Base-by-base conservation (phyloP, 495 filamentous ascomycete genomes). In the Saxophila tyrrhenica region DNA sequence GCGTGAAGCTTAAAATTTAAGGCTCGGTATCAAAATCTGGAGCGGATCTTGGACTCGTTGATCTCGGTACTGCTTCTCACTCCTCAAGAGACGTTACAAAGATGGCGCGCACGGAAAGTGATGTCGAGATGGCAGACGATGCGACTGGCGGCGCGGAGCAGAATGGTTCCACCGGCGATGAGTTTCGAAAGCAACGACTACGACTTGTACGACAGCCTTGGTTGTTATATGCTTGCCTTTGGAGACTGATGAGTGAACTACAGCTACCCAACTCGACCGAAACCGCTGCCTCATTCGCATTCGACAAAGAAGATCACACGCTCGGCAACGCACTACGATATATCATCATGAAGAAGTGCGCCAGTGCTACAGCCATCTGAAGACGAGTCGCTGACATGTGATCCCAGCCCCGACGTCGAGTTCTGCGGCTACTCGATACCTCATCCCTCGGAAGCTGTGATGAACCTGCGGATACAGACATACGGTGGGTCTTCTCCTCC, bases 381-480 rank as follows among this genome's bases (percentile, higher is more conserved):
- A 25, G 3, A n/a, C n/a, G n/a, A n/a, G n/a, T n/a, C n/a, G 20
- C 45, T 48, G 25, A 59, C 44, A 21, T 13, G 29, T 38, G n/a
- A 54, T 54, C 39, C 54, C 54, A 94, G 91, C 67, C 92, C 92
- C 32, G 79, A 87, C 42, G 92, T 98, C 32, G 92, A 98, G 64
- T 92, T 98, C 71, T 97, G 94, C 72, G 92, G 90, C 42, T 97
- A 98, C 66, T 89, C 92, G 2, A 97, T 98, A 51, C 92, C 92
- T 9, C 92, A 98, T 73, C 92, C 94, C 32, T 94, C 90, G 17
- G 92, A 98, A 65, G 70, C 81, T 13, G 90, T 94, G 70, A 95
- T 98, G 92, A 94, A 96, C 65, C 70, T 98, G 25, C 80, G 92
- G 52, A 96, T 98, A 58, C 92, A 98, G 70, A 98, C 91, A 50